Conservation (phyloP, 305 asterid genomes). For the Solanum aculeatissimum region DNA sequence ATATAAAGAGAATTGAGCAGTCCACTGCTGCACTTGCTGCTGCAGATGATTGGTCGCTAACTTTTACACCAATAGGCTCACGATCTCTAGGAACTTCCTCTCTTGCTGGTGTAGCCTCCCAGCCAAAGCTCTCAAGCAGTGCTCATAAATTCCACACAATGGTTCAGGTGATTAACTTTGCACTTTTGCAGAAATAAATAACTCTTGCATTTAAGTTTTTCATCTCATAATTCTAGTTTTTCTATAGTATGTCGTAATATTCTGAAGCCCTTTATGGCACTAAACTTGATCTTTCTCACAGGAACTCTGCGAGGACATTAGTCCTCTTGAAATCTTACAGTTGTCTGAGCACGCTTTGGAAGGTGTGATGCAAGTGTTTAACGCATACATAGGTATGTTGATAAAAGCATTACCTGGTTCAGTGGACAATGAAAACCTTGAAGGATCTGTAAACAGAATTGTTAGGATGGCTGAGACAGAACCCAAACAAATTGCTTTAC, state of each 20-base stretch:
- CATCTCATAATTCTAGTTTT: background rate
- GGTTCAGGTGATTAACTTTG: conserved; percentile 52
- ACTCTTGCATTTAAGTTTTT: background rate
- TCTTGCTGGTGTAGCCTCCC: conserved; percentile 25
- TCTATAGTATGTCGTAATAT: background rate
- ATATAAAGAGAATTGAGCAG: conserved; percentile 58
- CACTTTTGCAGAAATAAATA: background rate
- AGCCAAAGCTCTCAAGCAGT: conserved; percentile 70
- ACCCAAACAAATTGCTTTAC: conserved; percentile 51
- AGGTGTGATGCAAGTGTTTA: conserved; percentile 60
- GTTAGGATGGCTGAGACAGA: conserved; percentile 63
- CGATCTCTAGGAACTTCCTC: conserved; percentile 46
- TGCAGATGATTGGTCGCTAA: conserved; percentile 70
- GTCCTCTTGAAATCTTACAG: conserved; percentile 63
- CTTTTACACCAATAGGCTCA: conserved; percentile 40
- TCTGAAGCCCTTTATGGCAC: background rate
- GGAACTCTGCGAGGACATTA: conserved; percentile 84
- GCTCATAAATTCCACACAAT: conserved; percentile 69
- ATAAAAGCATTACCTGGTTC: conserved; percentile 72
- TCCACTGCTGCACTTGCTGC: conserved; percentile 78
- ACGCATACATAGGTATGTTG: conserved; percentile 49
- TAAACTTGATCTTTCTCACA: background rate
- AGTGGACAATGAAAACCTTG: conserved; percentile 58
- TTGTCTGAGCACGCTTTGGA: conserved; percentile 59
- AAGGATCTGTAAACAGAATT: conserved; percentile 51